Base-by-base conservation (phyloP, 305 asterid genomes). In the Fraxinus velutina region DNA sequence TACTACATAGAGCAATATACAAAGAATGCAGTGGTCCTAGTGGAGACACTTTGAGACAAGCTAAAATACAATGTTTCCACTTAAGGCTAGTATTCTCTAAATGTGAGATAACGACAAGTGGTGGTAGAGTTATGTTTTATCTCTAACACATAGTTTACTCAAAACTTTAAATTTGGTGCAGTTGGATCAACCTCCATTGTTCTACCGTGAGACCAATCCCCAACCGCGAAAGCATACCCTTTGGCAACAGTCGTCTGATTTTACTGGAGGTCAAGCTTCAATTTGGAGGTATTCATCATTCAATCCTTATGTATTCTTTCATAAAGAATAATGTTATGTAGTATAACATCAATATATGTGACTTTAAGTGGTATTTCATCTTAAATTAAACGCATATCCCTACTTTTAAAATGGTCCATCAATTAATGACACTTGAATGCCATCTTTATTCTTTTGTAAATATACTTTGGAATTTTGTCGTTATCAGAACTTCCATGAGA, bases 211-310 rank as follows among this genome's bases (percentile, higher is more conserved):
- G 81, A 79, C 74, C 1, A 39, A 85, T 13, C 87, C 90, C 13
- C 90, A 86, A 37, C 91, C 91, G 0, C 57, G 90, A 17, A 88
- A 88, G 78, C 91, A 88, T 60, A 86, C 89, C 1, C 79, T 79
- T 9, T 88, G 91, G 91, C 71, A 83, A 21, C 81, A 75, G 27
- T 36, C 84, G 3, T 0, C 21, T 33, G 91, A 88, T 82, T 88
- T 88, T 21, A 88, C 91, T 0, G 80, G 86, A 52, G 87, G 86
- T n/a, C 80, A 85, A 60, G 91, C 90, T 85, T 79, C 60, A 15
- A 62, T 3, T 1, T 77, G 39, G 60, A 78, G 82, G 85, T 82
- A 47, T 29, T 66, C 5, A 1, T 27, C 39, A 4, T 13, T 68
- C 42, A 68, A 27, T 13, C 39, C 39, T 12, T 3, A 9, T 24